Evolutionary conservation across 345 rosid genomes (phyloP), one percentile per base, ranked within the genome.

Genomic region (Gynandropsis gynandra): DNA sequence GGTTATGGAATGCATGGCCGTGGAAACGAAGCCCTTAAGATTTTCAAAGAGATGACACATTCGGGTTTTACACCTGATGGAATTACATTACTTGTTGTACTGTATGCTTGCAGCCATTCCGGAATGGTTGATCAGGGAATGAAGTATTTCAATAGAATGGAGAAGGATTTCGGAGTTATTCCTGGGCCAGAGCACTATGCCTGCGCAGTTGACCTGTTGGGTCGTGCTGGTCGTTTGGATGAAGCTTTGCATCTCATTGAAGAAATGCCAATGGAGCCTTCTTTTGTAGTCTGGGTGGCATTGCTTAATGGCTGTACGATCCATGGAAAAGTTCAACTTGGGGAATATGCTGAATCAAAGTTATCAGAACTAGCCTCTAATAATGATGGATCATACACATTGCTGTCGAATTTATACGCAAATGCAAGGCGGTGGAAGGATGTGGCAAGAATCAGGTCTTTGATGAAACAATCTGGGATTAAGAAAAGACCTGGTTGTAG

Each of bases 71-170:
- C 56, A 41, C 82, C 74, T 50, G 96, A 88, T 63, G 73, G 55
- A 24, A 65, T 88, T 53, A 80, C 95, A 16, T 78, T 88, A 54
- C 81, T 82, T 58, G 95, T 80, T 47, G 57, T 82, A 58, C 72
- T 84, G 15, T 88, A 88, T 74, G 95, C 82, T 46, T 88, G 95
- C 72, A 88, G 84, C 73, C 96, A 88, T 74, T 80, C 90, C 0
- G 90, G 96, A 54, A 75, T 84, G 84, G 71, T 80, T 44, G 86
- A 80, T 51, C 67, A 78, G 50, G 96, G 96, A 60, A 73, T 82
- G 50, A 60, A 66, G 43, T 82, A 66, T 68, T 88, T 88, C 58
- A 48, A 67, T 16, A 32, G 56, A 61, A 78, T 88, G 90, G 65
- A 47, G 44, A 61, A 43, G 57, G 83, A 78, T 36, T 82, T 69